Percentiles rank a stretch among this genome's conserved stretches.
These are phyloP conservation scores for Aureobasidium sp. DNA, from an alignment of 2,329 filamentous ascomycete species.

Conservation along the genomic window DNA sequence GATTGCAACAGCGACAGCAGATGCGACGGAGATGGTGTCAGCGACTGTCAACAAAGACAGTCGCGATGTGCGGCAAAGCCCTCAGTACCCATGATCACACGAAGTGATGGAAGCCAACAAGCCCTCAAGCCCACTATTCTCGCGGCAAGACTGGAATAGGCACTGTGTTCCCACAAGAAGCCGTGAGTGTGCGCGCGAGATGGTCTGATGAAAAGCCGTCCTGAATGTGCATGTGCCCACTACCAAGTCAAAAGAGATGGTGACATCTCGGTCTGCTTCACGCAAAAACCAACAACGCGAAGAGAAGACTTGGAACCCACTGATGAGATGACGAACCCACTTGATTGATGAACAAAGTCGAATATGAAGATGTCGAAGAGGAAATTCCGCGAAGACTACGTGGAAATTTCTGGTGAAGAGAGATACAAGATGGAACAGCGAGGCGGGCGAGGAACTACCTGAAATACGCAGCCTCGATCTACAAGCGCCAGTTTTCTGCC, in stretches of 20 bases:
- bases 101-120: slow-evolving; percentile 28
- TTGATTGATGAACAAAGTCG: slow-evolving; percentile 13
- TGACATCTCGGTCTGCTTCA: slow-evolving; percentile 16
- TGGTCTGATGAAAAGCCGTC: slow-evolving; percentile 27
- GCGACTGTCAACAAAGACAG: slow-evolving; percentile 7
- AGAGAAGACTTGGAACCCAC: slow-evolving; percentile 20
- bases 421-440: slow-evolving; percentile 9
- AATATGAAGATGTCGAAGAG: slow-evolving; percentile 5
- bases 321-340: slow-evolving; percentile 22
- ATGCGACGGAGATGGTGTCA: slow-evolving; percentile 2
- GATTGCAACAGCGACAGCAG: slow-evolving; percentile 15
- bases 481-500: slow-evolving; percentile 2
- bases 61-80: slow-evolving; percentile 23
- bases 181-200: slow-evolving; percentile 33
- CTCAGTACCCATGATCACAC: slow-evolving; percentile 24
- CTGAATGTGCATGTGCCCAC: slow-evolving; percentile 18
- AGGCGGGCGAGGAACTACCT: background rate
- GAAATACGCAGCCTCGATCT: background rate
- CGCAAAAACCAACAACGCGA: slow-evolving; percentile 17
- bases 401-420: slow-evolving; percentile 4
- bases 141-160: slow-evolving; percentile 37
- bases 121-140: slow-evolving; percentile 42
- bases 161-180: slow-evolving; percentile 47
- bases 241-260: slow-evolving; percentile 16
- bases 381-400: slow-evolving; percentile 1